Percentiles rank a stretch among this genome's conserved stretches.
These are phyloP conservation scores for Mallotus nudiflorus DNA, from an alignment of 345 rosid genomes.

Conservation along the genomic window DNA sequence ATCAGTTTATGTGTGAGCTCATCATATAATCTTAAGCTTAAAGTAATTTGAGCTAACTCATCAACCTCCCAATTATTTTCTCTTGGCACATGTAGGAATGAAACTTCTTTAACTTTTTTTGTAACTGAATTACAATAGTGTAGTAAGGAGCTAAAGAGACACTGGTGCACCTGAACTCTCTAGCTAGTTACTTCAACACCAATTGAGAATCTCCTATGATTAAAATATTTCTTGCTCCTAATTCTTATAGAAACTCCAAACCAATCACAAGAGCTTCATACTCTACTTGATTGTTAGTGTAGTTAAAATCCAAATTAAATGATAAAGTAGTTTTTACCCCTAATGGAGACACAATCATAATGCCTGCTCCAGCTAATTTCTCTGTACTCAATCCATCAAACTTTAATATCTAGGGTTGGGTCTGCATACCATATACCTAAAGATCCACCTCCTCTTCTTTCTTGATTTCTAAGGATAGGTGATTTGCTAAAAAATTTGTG, in stretches of 20 bases:
- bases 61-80: no score
- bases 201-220: neutral
- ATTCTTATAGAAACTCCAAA: neutral
- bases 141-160: no score
- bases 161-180: neutral
- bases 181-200: neutral
- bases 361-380: neutral
- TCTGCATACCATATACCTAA: neutral
- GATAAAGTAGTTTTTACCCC: no score
- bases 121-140: no score
- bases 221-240: neutral
- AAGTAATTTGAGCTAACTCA: no score
- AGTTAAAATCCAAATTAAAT: neutral
- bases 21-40: no score
- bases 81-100: no score
- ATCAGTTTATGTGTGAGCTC: neutral
- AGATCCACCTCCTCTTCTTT: neutral
- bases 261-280: neutral
- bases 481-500: neutral
- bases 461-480: neutral
- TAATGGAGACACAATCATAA: neutral
- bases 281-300: neutral
- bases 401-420: no score
- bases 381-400: neutral
- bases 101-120: no score